Evolutionary conservation across 352 stramenopile genomes (phyloP), one percentile per base, ranked within the genome.

Genomic region (Phytopythium boreale): DNA sequence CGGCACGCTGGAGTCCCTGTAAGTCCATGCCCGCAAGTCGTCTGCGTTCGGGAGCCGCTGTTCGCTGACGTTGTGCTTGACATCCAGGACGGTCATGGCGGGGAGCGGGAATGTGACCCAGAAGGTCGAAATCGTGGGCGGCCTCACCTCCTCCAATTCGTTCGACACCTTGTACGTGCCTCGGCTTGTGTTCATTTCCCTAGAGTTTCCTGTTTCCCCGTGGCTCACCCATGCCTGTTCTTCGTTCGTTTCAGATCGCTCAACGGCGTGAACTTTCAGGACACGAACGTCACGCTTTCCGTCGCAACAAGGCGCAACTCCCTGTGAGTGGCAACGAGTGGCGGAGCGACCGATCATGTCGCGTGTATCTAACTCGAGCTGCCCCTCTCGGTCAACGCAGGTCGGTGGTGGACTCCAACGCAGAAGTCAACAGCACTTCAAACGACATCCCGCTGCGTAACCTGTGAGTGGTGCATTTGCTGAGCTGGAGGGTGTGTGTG

Each of bases 81-180:
- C 20, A 2, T 19, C 8, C 44, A 51, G 44, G 9, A 29, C 22
- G 8, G 44, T 51, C n/a, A 51, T n/a, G n/a, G 10, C 2, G 5
- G 44, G n/a, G 6, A 27, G 15, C n/a, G 43, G 43, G 10, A 50
- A 8, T 19, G 8, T 15, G 1, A 12, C 43, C 4, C 43, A 19
- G 10, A 50, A 17, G 7, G 43, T 50, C 20, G n/a, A 0, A 4
- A 1, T 50, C 20, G 6, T 20, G 20, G 43, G 9, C 8, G 43
- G 20, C 6, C 4, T 50, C 20, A 6, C 15, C 15, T 7, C 20
- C n/a, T 50, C 43, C 2, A 15, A 27, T 24, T 11, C 11, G 14
- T n/a, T 56, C 11, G 37, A 56, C 49, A 8, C 47, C 47, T 55
- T 55, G 47, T 55, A 55, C n/a, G 47, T 8, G n/a, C n/a, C 22